A percentile compares a stretch with the other conserved stretches of the same genome.
Conservation (phyloP, 2,329 filamentous ascomycete genomes). For the Alternaria ventricosa region DNA sequence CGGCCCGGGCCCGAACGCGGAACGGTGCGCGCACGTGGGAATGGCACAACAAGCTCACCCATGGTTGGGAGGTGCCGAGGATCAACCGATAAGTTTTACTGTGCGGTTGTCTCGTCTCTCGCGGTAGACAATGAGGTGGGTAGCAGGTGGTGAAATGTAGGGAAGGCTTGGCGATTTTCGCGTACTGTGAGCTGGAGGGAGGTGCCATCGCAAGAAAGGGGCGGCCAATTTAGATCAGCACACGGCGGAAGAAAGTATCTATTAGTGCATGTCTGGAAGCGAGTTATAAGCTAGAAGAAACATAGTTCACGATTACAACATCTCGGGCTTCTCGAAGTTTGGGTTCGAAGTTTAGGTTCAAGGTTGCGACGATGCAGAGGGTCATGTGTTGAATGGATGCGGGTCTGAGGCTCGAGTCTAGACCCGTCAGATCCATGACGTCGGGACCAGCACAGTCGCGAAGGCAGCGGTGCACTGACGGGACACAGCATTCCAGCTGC, state of each 20-base stretch:
- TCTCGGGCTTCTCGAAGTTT: not conserved
- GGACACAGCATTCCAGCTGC: not conserved
- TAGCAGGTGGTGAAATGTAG: not conserved
- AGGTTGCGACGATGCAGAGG: not conserved
- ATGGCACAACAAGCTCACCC: not conserved
- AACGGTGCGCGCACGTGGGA: constrained; percentile 7
- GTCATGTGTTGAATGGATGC: not conserved
- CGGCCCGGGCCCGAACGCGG: constrained; percentile 1
- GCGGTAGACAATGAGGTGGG: not conserved
- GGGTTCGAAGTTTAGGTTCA: too few species aligned
- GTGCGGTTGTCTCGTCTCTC: not conserved
- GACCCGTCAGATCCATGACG: constrained; percentile 3
- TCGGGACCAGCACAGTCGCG: not conserved
- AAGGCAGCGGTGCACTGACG: not conserved
- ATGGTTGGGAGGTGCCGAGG: not conserved
- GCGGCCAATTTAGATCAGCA: not conserved
- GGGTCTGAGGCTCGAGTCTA: constrained; percentile 3
- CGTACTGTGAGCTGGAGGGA: not conserved
- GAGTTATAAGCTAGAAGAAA: not conserved
- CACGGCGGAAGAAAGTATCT: not conserved
- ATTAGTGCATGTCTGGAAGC: not conserved
- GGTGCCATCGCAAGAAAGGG: not conserved
- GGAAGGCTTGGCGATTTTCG: not conserved
- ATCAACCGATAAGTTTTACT: not conserved
- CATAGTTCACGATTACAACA: not conserved